Evolutionary conservation across 2,329 filamentous ascomycete genomes (phyloP).

Genomic region (Colletotrichum sp.): DNA sequence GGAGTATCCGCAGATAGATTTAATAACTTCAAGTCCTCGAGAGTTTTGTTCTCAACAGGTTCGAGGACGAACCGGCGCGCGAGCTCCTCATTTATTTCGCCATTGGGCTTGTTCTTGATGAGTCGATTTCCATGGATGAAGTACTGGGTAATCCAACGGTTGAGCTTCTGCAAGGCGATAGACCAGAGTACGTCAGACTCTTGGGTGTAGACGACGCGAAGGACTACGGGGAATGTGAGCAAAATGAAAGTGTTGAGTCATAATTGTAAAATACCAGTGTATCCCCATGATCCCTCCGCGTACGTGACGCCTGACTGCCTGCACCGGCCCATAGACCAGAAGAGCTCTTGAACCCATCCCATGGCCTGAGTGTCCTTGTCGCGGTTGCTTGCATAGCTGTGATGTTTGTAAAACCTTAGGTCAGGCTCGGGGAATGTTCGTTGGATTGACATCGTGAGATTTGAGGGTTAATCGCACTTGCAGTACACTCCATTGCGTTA

Average conservation of each 20-base stretch:
- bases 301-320: background rate
- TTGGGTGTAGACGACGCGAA: background rate
- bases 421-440: background rate
- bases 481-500: no score
- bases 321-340: background rate
- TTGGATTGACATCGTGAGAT: background rate
- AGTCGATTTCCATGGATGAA: background rate
- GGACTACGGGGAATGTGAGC: background rate
- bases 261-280: background rate
- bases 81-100: fast-evolving
- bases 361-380: background rate
- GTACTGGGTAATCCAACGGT: background rate
- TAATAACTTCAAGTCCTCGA: fast-evolving
- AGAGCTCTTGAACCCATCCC: background rate
- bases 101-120: background rate
- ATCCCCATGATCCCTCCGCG: background rate
- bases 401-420: background rate
- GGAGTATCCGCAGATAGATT: background rate
- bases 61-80: background rate
- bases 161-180: background rate
- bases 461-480: background rate
- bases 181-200: background rate
- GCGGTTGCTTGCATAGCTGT: background rate
- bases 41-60: background rate
- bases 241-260: background rate